Evolutionary conservation across 192 early-diverging fungal species (phyloP).

Genomic region (Coemansia sp.): DNA sequence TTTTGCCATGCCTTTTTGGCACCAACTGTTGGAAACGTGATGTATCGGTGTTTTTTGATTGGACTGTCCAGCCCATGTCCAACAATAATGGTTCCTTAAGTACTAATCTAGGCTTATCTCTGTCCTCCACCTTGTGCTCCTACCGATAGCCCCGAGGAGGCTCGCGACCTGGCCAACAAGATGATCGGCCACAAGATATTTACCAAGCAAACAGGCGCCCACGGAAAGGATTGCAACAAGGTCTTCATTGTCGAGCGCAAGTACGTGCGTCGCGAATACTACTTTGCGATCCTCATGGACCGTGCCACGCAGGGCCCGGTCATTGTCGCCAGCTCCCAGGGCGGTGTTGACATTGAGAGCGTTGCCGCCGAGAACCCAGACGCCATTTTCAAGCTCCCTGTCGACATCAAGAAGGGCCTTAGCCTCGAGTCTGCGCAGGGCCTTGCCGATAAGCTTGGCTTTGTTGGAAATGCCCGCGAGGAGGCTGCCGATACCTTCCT

Average conservation of each 20-base stretch:
- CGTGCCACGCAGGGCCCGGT: slow-evolving; percentile 92
- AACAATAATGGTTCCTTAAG: not conserved
- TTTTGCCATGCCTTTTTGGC: not conserved
- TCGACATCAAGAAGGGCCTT: slow-evolving; percentile 88
- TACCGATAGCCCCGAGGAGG: slow-evolving; percentile 73
- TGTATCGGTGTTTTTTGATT: not conserved
- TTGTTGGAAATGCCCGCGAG: slow-evolving; percentile 74
- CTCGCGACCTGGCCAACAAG: slow-evolving; percentile 81
- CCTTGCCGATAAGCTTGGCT: slow-evolving; percentile 86
- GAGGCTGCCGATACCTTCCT: slow-evolving; percentile 89
- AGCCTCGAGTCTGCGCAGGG: slow-evolving; percentile 67
- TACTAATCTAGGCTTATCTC: slow-evolving; percentile 4
- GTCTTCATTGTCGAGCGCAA: slow-evolving; percentile 96
- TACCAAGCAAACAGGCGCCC: slow-evolving; percentile 98
- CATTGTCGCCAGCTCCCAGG: slow-evolving; percentile 94
- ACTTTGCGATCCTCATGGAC: slow-evolving; percentile 99
- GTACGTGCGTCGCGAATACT: slow-evolving; percentile 96
- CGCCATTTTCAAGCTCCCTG: slow-evolving; percentile 87
- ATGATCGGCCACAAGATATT: slow-evolving; percentile 98
- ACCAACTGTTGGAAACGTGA: not conserved
- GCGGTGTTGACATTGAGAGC: slow-evolving; percentile 96
- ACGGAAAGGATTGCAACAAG: slow-evolving; percentile 90
- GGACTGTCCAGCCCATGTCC: not conserved
- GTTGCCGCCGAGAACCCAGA: slow-evolving; percentile 95
- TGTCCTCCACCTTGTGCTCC: not conserved